These are phyloP conservation scores for Diaporthe batatas DNA, from an alignment of 2,329 filamentous ascomycete species.

Conservation along the genomic window DNA sequence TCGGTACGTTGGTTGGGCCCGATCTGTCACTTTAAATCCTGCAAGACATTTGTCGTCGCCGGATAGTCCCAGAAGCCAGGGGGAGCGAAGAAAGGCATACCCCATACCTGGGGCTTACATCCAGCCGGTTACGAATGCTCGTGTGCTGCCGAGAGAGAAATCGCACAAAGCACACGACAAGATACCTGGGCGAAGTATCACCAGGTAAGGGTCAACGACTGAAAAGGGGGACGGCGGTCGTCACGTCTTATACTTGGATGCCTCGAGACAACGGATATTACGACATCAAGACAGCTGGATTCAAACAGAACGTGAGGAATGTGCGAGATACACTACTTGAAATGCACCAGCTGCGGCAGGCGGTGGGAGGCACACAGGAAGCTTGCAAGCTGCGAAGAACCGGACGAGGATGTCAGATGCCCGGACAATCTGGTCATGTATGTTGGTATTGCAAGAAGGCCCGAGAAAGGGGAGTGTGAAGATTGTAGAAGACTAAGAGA, in stretches of 20 bases:
- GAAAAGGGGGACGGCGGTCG: not conserved
- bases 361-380: slow-evolving; percentile 53
- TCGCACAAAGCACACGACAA: too few species aligned
- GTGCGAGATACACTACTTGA: slow-evolving; percentile 55
- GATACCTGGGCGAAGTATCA: not conserved
- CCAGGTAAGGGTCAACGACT: not conserved
- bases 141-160: not conserved
- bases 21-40: not conserved
- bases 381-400: slow-evolving; percentile 54
- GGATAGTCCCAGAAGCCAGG: not conserved
- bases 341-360: slow-evolving; percentile 50
- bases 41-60: not conserved
- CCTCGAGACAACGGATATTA: not conserved
- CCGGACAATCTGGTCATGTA: slow-evolving; percentile 55
- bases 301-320: slow-evolving; percentile 43
- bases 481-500: slow-evolving; percentile 49
- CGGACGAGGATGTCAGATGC: slow-evolving; percentile 49
- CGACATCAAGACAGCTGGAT: not conserved
- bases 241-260: too few species aligned
- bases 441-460: slow-evolving; percentile 51
- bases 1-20: not conserved
- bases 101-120: not conserved
- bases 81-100: not conserved
- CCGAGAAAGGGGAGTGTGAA: slow-evolving; percentile 51
- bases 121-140: not conserved